Evolutionary conservation across 257 asterid genomes (phyloP).

Genomic region (Nicotiana undulata): DNA sequence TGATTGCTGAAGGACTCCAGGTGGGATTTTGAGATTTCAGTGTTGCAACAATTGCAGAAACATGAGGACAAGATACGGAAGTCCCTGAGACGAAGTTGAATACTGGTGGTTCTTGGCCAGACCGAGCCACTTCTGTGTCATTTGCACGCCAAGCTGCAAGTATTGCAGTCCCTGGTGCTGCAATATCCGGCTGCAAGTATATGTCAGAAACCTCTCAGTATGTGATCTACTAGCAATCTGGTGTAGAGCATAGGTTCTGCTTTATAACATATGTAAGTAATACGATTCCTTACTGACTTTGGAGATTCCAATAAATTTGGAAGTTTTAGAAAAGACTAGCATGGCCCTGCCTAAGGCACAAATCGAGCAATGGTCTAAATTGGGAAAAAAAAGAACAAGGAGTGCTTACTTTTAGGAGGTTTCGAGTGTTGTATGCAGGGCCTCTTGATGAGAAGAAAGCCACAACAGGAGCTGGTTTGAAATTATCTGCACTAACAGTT

Average conservation of each 20-base stretch:
- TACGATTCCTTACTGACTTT: too few relatives aligned
- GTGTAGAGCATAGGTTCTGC: neutral
- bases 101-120: constrained; percentile 25
- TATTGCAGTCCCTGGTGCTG: constrained; percentile 71
- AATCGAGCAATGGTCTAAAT: neutral
- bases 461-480: constrained; percentile 67
- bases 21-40: constrained; percentile 56
- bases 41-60: constrained; percentile 57
- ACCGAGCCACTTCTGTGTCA: constrained; percentile 13
- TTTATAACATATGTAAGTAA: neutral
- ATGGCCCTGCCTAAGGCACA: neutral
- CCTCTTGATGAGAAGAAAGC: constrained; percentile 65
- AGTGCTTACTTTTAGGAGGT: constrained; percentile 51
- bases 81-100: constrained; percentile 68
- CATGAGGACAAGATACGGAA: constrained; percentile 82
- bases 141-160: constrained; percentile 70
- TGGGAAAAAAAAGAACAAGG: neutral
- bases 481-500: constrained; percentile 25
- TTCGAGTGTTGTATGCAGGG: constrained; percentile 28
- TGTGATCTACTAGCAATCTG: too few relatives aligned
- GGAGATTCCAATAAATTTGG: too few relatives aligned
- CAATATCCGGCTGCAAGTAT: constrained; percentile 57
- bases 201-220: neutral
- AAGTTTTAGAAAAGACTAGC: too few relatives aligned
- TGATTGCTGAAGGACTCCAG: constrained; percentile 58